These are phyloP conservation scores for Boechera divaricarpa DNA, from an alignment of 345 rosid genomes.

Conservation along the genomic window DNA sequence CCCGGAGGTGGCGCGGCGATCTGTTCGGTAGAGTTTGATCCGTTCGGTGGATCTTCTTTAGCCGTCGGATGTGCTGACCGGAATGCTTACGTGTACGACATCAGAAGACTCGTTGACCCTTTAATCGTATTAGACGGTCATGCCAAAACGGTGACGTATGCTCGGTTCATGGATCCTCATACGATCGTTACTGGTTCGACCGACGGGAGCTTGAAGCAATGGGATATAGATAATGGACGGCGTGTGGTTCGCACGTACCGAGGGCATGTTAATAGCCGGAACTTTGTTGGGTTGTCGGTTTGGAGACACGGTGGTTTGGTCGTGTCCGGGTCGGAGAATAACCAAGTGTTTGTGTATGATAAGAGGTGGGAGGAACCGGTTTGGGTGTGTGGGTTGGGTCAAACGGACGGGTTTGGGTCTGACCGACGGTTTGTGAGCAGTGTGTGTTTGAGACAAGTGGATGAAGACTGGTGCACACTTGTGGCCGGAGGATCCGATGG, in stretches of 20 bases:
- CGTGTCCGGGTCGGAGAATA: constrained; percentile 82
- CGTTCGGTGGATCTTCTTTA: constrained; percentile 54
- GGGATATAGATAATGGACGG: constrained; percentile 48
- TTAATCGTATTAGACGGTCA: constrained; percentile 62
- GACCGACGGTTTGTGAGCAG: constrained; percentile 67
- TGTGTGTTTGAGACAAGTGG: constrained; percentile 81
- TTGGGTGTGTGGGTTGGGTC: constrained; percentile 61
- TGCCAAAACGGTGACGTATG: constrained; percentile 71
- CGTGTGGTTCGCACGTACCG: constrained; percentile 55
- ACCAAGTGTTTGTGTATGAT: constrained; percentile 77
- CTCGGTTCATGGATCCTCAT: constrained; percentile 51
- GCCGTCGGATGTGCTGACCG: constrained; percentile 82
- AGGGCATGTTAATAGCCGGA: constrained; percentile 76
- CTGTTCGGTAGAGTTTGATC: constrained; percentile 79
- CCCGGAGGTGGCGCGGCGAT: constrained; percentile 63
- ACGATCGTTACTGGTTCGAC: constrained; percentile 64
- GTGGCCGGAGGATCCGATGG: constrained; percentile 92
- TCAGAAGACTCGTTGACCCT: constrained; percentile 57
- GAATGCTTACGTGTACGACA: constrained; percentile 72
- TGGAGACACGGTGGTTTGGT: constrained; percentile 77
- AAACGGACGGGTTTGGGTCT: constrained; percentile 5
- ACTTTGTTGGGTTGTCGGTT: constrained; percentile 81
- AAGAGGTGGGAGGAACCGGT: constrained; percentile 81
- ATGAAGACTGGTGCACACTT: constrained; percentile 64
- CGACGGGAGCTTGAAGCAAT: constrained; percentile 77